Conservation (phyloP, 257 asterid genomes). For the Nicotiana paniculata region DNA sequence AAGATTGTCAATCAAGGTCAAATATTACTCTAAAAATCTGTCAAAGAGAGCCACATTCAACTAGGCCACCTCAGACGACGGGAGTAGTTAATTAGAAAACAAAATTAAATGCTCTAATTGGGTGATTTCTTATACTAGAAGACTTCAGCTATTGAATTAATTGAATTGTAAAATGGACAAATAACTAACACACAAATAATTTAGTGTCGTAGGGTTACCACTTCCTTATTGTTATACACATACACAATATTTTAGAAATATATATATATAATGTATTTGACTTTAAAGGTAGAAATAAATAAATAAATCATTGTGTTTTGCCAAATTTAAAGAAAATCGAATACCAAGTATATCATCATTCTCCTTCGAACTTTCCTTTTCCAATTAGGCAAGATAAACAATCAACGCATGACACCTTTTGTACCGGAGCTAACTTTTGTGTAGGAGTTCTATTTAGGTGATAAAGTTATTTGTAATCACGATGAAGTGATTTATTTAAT, state of each 20-base stretch:
- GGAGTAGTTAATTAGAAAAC: not conserved
- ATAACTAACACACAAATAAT: slow-evolving; percentile 2
- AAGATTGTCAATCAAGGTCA: not conserved
- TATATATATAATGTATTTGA: not conserved
- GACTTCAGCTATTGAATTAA: not conserved
- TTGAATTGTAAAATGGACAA: not conserved
- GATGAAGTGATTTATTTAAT: no score
- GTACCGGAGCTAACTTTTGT: no score
- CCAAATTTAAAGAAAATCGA: not conserved
- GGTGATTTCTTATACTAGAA: not conserved
- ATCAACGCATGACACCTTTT: no score
- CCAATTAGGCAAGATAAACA: not conserved
- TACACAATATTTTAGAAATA: not conserved
- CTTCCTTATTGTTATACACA: not conserved
- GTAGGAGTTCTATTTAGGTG: no score
- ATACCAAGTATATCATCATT: not conserved
- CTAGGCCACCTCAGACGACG: not conserved
- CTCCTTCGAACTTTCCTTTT: not conserved
- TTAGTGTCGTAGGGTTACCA: not conserved
- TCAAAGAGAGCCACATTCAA: not conserved
- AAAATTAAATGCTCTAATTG: not conserved
- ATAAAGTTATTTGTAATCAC: no score
- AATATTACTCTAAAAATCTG: not conserved
- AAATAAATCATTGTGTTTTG: not conserved
- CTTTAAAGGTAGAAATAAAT: not conserved